A percentile compares a stretch with the other conserved stretches of the same genome.
Evolutionary conservation across 495 filamentous ascomycete genomes (phyloP).

Genomic region (Jackrogersella multiformis): DNA sequence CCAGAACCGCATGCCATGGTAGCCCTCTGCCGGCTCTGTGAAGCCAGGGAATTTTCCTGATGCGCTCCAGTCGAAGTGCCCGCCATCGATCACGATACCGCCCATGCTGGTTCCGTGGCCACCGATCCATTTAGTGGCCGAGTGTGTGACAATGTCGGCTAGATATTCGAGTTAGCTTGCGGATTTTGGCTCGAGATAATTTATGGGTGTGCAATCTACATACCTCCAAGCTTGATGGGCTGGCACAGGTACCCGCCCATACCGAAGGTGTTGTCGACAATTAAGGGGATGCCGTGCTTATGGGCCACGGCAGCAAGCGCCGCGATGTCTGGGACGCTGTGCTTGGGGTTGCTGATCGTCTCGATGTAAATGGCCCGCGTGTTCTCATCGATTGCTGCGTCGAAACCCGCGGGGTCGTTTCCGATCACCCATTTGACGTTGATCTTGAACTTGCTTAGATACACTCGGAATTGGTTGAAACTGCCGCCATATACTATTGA

Average conservation of each 20-base stretch:
- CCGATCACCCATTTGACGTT: conserved; percentile 53
- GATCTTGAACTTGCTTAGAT: conserved; percentile 54
- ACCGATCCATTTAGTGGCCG: conserved; percentile 55
- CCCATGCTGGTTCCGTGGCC: conserved; percentile 57
- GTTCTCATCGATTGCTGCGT: conserved; percentile 52
- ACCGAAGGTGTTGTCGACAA: conserved; percentile 57
- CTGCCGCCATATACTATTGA: conserved; percentile 50
- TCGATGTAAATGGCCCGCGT: conserved; percentile 54
- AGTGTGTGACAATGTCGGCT: conserved; percentile 57
- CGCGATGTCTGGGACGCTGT: conserved; percentile 53
- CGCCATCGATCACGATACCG: conserved; percentile 55
- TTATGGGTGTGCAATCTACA: conserved; percentile 7
- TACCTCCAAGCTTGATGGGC: conserved; percentile 51
- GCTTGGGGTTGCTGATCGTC: conserved; percentile 56
- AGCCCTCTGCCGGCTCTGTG: conserved; percentile 53
- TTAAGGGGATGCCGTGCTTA: conserved; percentile 52
- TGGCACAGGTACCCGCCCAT: conserved; percentile 55
- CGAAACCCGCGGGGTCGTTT: conserved; percentile 49
- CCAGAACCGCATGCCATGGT: conserved; percentile 56
- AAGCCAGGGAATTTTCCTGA: conserved; percentile 54
- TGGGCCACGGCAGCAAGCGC: conserved; percentile 54
- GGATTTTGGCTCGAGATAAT: not conserved
- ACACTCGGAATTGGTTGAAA: conserved; percentile 56
- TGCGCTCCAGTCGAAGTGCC: conserved; percentile 54
- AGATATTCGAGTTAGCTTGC: conserved; percentile 37